Base-by-base conservation (phyloP, 345 rosid species). In the Moringa oleifera region DNA sequence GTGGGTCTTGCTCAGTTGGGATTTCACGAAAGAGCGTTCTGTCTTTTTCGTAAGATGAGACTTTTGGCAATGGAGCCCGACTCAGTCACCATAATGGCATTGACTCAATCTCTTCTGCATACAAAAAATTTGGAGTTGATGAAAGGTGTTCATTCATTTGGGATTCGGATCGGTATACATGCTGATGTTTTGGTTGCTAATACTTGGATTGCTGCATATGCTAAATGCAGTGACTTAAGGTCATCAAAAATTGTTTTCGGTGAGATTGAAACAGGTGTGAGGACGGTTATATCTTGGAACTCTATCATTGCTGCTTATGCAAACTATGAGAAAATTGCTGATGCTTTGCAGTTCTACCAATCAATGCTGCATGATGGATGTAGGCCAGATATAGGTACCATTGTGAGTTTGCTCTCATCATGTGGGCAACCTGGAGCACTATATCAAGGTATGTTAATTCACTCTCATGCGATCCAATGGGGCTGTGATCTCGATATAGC, bases 301-400 rank as follows among this genome's bases (percentile, higher is more conserved):
- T 81, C 90, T 21, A 47, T 92, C 80, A 82, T 87, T 54, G 81
- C 81, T 2, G 91, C 85, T 22, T 83, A 77, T 57, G 77, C 83
- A 0, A 36, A 67, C 57, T 65, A 51, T 8, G 77, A 74, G 22
- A 73, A 77, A 51, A 54, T 67, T 58, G 12, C 7, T 17, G 66
- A 68, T 54, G 84, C 91, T 31, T 62, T 70, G 56, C 57, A 61
- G 51, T 60, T 77, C 62, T 91, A 86, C 64, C 25, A 66, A 54
- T 45, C n/a, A 60, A 88, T 91, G 97, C 69, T 84, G 51, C 7
- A 18, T 28, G 81, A 72, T 55, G 83, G 79, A 7, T 72, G 72
- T 57, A 67, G 56, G 65, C 86, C 90, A 1, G 87, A 85, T 74
- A 72, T 76, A 36, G 74, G 84, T 66, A 81, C 89, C 18, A 59